A percentile compares a stretch with the other conserved stretches of the same genome.
Conservation (phyloP, 78 protist species). For the Paratrimastix pyriformis region DNA sequence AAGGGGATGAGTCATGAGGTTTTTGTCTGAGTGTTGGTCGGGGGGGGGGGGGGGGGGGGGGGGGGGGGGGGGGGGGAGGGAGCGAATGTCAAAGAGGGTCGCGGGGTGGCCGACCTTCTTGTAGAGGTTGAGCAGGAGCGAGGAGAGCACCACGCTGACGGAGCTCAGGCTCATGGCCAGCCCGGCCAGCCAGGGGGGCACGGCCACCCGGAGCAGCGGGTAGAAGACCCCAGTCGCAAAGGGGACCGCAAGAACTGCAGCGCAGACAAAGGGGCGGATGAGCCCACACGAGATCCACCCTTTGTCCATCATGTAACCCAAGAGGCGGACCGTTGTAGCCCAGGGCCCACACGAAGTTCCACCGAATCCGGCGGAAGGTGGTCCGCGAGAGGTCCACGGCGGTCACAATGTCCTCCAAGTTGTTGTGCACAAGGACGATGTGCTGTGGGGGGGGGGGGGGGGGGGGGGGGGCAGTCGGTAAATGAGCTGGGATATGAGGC, state of each 20-base stretch:
- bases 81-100: no score
- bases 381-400: background rate
- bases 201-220: background rate
- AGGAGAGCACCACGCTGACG: slow-evolving; percentile 33
- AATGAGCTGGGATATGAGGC: no score
- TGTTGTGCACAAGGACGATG: background rate
- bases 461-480: no score
- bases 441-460: background rate
- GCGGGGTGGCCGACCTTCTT: background rate
- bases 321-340: slow-evolving; percentile 29
- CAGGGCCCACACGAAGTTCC: slow-evolving; percentile 27
- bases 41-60: no score
- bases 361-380: slow-evolving; percentile 7
- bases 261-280: no score
- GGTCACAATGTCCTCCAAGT: background rate
- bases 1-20: no score
- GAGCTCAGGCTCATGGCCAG: slow-evolving; percentile 24
- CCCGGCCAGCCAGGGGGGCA: slow-evolving; percentile 18
- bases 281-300: background rate
- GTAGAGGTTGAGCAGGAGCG: slow-evolving; percentile 15
- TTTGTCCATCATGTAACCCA: background rate
- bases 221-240: slow-evolving; percentile 1
- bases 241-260: no score
- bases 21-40: no score
- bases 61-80: no score